phyloP scores from a whole-genome alignment of 78 protist species.

The Pigoraptor vietnamica region DNA sequence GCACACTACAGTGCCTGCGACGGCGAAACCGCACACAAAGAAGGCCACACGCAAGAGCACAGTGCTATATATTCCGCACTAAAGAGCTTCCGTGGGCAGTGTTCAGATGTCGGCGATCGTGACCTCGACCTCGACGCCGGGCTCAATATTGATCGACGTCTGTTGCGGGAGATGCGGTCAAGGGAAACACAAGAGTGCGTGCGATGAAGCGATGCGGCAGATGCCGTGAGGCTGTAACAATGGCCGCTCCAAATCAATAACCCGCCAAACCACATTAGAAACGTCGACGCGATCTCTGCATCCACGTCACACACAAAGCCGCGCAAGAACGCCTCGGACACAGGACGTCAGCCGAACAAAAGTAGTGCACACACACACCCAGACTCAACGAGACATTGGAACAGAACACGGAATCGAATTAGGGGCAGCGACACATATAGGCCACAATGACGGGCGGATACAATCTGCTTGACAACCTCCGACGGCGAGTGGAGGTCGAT shows the following conservation, averaged over 20 bases:
- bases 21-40: too few species aligned
- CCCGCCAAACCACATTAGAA: neutral
- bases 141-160: slow-evolving; percentile 79
- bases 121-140: slow-evolving; percentile 90
- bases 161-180: neutral
- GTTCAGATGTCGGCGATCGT: slow-evolving; percentile 52
- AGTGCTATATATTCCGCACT: too few species aligned
- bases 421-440: neutral
- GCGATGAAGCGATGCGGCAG: neutral
- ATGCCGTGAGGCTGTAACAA: neutral
- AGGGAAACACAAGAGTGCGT: neutral
- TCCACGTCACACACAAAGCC: too few species aligned
- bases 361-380: too few species aligned
- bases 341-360: too few species aligned
- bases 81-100: neutral
- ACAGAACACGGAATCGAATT: neutral
- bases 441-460: neutral
- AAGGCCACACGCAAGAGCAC: neutral
- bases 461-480: slow-evolving; percentile 90
- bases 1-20: neutral
- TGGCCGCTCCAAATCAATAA: neutral
- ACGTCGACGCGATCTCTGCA: too few species aligned
- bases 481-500: slow-evolving; percentile 91
- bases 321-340: too few species aligned
- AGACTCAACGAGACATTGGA: too few species aligned